Evolutionary conservation across 257 asterid genomes (phyloP).

Genomic region (Phtheirospermum japonicum): DNA sequence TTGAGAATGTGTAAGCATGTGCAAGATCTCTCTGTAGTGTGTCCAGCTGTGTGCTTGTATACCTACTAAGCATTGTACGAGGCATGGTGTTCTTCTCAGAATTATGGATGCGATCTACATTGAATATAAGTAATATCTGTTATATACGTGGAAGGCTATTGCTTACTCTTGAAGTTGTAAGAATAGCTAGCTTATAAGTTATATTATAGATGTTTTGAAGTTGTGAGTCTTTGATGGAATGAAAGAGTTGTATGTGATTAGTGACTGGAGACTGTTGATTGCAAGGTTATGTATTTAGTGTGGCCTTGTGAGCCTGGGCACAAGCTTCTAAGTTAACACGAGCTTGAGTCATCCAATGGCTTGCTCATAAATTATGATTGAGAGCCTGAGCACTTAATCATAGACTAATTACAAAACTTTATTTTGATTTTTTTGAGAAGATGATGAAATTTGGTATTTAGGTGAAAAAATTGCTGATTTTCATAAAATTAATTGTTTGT

Average conservation of each 20-base stretch:
- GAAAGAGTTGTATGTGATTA: constrained; percentile 7
- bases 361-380: neutral
- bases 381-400: neutral
- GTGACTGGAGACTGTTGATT: constrained; percentile 1
- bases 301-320: neutral
- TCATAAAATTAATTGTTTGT: neutral
- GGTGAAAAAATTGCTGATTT: neutral
- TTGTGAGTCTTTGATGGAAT: constrained; percentile 13
- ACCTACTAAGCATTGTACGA: neutral
- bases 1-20: constrained; percentile 19
- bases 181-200: constrained; percentile 13
- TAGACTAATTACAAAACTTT: neutral
- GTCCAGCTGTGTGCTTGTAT: constrained; percentile 1
- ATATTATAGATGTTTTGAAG: constrained; percentile 1
- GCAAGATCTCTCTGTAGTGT: constrained; percentile 1
- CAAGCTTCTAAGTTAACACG: neutral
- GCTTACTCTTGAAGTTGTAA: constrained; percentile 5
- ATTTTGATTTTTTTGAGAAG: neutral
- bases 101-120: neutral
- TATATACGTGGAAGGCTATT: constrained; percentile 1
- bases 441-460: neutral
- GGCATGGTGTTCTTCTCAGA: neutral
- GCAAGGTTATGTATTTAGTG: constrained; percentile 5
- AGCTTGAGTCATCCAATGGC: neutral
- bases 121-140: too few relatives aligned